Percentiles rank a stretch among this genome's conserved stretches.
Evolutionary conservation across 2,329 filamentous ascomycete species (phyloP).

Genomic region (Remersonia thermophila): DNA sequence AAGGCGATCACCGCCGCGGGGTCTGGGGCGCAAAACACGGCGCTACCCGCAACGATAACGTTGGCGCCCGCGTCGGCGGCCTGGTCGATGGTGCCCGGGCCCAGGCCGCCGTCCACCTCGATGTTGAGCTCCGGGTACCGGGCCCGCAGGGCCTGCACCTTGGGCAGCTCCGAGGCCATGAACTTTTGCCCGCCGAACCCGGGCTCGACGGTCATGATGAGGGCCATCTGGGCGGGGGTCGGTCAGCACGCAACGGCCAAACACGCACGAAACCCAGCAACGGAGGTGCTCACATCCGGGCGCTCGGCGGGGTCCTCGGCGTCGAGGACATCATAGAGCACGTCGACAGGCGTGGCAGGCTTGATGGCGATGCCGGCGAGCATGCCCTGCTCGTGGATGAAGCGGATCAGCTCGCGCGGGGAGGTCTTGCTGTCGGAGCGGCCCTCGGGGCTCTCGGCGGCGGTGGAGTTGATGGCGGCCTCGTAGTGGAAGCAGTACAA

Average conservation of each 20-base stretch:
- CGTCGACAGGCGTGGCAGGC: constrained; percentile 79
- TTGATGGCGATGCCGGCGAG: constrained; percentile 93
- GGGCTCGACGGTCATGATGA: constrained; percentile 96
- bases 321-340: constrained; percentile 82
- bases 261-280: no score
- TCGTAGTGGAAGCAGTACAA: constrained; percentile 99
- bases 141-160: constrained; percentile 71
- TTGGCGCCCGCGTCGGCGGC: constrained; percentile 94
- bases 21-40: constrained; percentile 86
- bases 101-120: constrained; percentile 85
- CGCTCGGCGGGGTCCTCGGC: constrained; percentile 58
- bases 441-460: constrained; percentile 65
- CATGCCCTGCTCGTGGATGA: constrained; percentile 81
- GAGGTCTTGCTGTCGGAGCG: constrained; percentile 60
- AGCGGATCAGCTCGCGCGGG: constrained; percentile 74
- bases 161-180: constrained; percentile 91
- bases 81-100: constrained; percentile 78
- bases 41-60: constrained; percentile 93
- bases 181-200: constrained; percentile 98
- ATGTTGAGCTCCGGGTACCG: constrained; percentile 90
- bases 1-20: constrained; percentile 76
- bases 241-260: background rate
- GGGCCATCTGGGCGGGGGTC: constrained; percentile 61
- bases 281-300: no score
- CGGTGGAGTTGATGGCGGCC: constrained; percentile 70